Evolutionary conservation across 495 filamentous ascomycete genomes (phyloP), one percentile per base, ranked within the genome.

Genomic region (Neohortaea acidophila): DNA sequence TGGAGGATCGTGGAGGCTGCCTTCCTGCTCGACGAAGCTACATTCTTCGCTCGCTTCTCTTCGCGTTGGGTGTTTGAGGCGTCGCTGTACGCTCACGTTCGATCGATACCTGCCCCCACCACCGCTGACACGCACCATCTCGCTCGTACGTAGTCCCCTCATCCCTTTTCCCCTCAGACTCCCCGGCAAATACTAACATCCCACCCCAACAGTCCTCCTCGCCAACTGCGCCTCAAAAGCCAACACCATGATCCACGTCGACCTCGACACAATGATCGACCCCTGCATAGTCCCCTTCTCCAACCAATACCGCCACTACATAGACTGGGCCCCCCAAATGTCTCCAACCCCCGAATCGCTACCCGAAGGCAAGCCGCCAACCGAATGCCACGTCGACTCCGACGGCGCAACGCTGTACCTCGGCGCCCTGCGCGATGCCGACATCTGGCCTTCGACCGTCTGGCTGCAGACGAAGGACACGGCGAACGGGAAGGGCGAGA

Each of bases 241-340:
- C 11, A 20, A 37, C 4, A n/a, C 14, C 4, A 3, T 24, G n/a
- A n/a, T 45, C 4, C 37, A 36, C 30, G 22, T 8, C 14, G 45
- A 48, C 14, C 18, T 48, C 17, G 45, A 48, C 18, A 19, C 39
- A 1, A 14, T 48, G 5, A 20, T 36, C 21, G 36, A 48, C 6
- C 22, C 45, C 6, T 48, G 45, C 40, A 29, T 41, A 4, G 10
- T 44, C 14, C 29, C 36, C 6, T 44, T 48, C 30, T 30, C 40
- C 1, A 31, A 39, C 9, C 21, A 21, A 3, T 24, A 23, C n/a
- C 1, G n/a, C 11, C 46, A 49, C 38, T 41, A 45, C 34, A 38
- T 41, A 24, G 38, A 49, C 26, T 45, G 37, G 14, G 41, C 46
- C 0, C 36, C 42, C 1, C 41, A 42, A 20, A 44, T 49, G 27